Conservation (phyloP, 305 asterid species). For the Fraxinus albicans region DNA sequence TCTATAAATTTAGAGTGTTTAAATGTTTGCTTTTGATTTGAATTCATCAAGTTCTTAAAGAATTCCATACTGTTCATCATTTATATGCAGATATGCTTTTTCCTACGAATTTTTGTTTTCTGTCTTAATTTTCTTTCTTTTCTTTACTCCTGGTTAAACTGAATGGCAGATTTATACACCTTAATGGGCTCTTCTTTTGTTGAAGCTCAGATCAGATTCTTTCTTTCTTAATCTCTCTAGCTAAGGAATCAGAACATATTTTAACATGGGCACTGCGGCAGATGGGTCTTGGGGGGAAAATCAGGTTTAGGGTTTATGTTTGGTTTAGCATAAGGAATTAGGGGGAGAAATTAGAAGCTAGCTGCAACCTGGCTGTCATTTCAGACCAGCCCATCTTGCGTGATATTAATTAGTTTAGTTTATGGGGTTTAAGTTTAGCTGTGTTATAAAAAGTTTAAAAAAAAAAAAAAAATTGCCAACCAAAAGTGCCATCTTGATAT, state of each 20-base stretch:
- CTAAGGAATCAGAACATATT: neutral
- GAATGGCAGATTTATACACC: neutral
- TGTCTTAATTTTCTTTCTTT: neutral
- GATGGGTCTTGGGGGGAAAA: conserved; percentile 10
- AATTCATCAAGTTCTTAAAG: neutral
- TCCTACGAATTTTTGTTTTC: neutral
- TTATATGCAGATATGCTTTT: neutral
- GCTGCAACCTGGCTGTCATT: conserved; percentile 70
- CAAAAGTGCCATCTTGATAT: conserved; percentile 82
- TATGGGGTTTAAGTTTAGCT: conserved; percentile 7
- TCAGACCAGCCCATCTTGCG: conserved; percentile 71
- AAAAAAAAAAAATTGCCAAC: conserved; percentile 33
- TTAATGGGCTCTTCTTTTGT: neutral
- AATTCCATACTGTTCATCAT: neutral
- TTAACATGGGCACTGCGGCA: neutral
- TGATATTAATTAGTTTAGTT: conserved; percentile 47
- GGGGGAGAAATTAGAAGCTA: conserved; percentile 31
- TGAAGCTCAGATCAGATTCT: neutral
- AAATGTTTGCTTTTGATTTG: neutral
- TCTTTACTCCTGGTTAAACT: neutral
- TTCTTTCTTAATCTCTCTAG: neutral
- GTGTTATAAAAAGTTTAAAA: neutral
- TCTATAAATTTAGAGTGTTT: neutral
- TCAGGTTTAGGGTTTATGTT: conserved; percentile 44
- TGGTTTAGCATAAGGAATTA: conserved; percentile 59